Evolutionary conservation across 1,139 yeast genomes (phyloP).

Genomic region (Nadsonia starkeyi-henricii): DNA sequence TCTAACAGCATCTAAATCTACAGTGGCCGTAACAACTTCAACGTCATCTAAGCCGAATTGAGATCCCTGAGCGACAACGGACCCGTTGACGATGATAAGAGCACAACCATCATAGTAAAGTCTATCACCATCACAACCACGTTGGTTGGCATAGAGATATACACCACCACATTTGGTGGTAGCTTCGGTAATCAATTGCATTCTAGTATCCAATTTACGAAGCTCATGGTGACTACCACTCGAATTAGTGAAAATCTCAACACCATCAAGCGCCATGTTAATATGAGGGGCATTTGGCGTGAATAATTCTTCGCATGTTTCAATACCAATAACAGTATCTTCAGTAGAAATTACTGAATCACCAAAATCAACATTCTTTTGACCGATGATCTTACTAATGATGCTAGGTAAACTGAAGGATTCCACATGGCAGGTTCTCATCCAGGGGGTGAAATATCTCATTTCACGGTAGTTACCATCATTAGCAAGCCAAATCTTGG

Average conservation of each 20-base stretch:
- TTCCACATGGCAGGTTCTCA: conserved; percentile 61
- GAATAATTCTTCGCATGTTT: conserved; percentile 93
- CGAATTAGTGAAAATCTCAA: conserved; percentile 87
- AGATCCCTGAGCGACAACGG: conserved; percentile 80
- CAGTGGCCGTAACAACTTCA: conserved; percentile 86
- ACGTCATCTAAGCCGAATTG: conserved; percentile 85
- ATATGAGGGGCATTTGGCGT: conserved; percentile 96
- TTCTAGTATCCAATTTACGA: conserved; percentile 71
- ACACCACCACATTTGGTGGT: conserved; percentile 95
- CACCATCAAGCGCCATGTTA: conserved; percentile 84
- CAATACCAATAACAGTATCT: conserved; percentile 86
- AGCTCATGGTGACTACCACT: conserved; percentile 95
- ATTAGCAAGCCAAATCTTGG: conserved; percentile 83
- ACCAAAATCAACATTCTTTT: conserved; percentile 59
- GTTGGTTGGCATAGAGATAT: conserved; percentile 83
- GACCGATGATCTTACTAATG: conserved; percentile 49
- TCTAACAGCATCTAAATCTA: conserved; percentile 83
- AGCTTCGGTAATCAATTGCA: conserved; percentile 78
- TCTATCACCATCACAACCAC: conserved; percentile 97
- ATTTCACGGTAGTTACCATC: conserved; percentile 97
- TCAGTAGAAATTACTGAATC: conserved; percentile 75
- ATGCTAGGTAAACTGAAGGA: conserved; percentile 53
- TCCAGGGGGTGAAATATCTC: conserved; percentile 96
- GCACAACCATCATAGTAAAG: conserved; percentile 96
- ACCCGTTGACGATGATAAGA: conserved; percentile 79